Base-by-base conservation (phyloP, 257 asterid species). In the Primulina huaijiensis region DNA sequence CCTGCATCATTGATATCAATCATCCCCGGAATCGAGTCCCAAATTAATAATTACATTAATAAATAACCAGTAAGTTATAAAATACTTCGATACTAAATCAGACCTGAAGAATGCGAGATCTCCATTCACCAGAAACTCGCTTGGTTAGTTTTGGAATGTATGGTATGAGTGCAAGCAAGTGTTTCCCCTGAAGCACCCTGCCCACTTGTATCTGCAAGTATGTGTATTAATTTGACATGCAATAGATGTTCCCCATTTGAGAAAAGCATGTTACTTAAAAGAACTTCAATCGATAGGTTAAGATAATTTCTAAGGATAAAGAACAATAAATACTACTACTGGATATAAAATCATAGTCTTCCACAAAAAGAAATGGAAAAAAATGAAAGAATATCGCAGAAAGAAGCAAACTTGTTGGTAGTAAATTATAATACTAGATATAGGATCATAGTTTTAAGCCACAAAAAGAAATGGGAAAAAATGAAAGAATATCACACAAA, bases 41-140 rank as follows among this genome's bases (percentile, higher is more conserved):
- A 27, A 68, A 27, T 57, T 16, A 60, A 65, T 3, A 11, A 17
- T 6, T 29, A 30, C 4, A 19, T 37, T 58, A 29, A 62, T 17
- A 35, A 55, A 64, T 62, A 68, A 52, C 20, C 56, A 7, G 55
- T 35, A 6, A 52, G 64, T 67, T 78, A 37, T 40, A 19, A 60
- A 72, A 35, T 33, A 72, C 64, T 27, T 29, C 16, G 34, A 55
- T 50, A 67, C 40, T 29, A 33, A 63, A 35, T 79, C 81, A 37
- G 59, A 90, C 99, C 99, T 82, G 85, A 73, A 93, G 89, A 72
- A 89, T 78, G 62, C 92, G 90, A 71, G 68, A 72, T 79, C 88
- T 87, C 99, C 95, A 87, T 70, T 64, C 75, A 80, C 82, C 85
- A 74, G 92, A 77, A 67, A 86, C 72, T 68, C 65, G 80, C 78